phyloP scores from a whole-genome alignment of 169 alveolate genomes.

The Cryptosporidium tyzzeri region DNA sequence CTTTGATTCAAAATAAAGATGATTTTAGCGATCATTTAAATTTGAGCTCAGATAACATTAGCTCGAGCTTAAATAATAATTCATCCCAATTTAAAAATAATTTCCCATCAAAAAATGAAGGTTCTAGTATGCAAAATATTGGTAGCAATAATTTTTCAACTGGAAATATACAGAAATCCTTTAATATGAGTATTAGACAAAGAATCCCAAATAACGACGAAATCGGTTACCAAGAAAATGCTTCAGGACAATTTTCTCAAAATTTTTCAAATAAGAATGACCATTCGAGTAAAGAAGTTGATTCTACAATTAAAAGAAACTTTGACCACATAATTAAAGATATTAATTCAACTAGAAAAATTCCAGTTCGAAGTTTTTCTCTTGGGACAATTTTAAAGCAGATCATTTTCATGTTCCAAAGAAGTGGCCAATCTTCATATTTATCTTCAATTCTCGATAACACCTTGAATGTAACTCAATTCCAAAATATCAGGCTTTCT shows the following conservation, averaged over 20 bases:
- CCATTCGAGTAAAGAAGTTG: slow-evolving; percentile 1
- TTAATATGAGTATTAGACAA: slow-evolving; percentile 31
- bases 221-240: background rate
- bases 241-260: background rate
- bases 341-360: slow-evolving; percentile 38
- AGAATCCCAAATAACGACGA: slow-evolving; percentile 46
- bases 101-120: slow-evolving; percentile 13
- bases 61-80: background rate
- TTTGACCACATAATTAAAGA: slow-evolving; percentile 55
- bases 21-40: slow-evolving; percentile 2
- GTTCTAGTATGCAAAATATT: background rate
- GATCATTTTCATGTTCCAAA: slow-evolving; percentile 44
- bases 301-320: slow-evolving; percentile 13
- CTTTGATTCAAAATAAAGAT: slow-evolving; percentile 28
- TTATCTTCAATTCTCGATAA: slow-evolving; percentile 57
- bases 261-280: slow-evolving; percentile 6
- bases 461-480: slow-evolving; percentile 57
- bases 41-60: background rate
- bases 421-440: slow-evolving; percentile 75
- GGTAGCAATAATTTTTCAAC: slow-evolving; percentile 20
- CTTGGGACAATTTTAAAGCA: slow-evolving; percentile 41
- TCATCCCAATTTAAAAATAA: background rate
- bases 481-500: slow-evolving; percentile 70
- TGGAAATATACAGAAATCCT: slow-evolving; percentile 18
- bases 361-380: slow-evolving; percentile 48